Evolutionary conservation across 768 basidiomycete species (phyloP), one percentile per base, ranked within the genome.

Genomic region (Rubroboletus satanas): DNA sequence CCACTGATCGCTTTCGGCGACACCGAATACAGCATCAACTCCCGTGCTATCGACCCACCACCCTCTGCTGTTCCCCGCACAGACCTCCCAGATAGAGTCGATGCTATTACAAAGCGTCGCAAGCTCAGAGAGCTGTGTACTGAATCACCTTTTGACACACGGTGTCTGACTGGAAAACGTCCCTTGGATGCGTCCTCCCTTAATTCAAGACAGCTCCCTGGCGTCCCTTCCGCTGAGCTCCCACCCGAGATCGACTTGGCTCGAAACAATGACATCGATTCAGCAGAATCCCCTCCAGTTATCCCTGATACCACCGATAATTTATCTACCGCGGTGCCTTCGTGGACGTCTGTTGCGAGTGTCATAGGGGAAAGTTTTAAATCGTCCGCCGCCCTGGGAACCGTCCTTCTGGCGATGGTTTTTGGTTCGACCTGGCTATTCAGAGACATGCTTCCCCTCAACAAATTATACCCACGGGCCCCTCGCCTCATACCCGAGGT

Each of bases 1-100:
- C 96, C 95, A 0, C 77, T 98, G 10, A 87, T 96, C 55, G 83
- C 81, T 5, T 90, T 92, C 62, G 79, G 83, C 3, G 78, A 79
- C 56, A 73, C 73, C 7, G 73, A 75, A 47, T 67, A 74, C 32
- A 66, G 62, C 28, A 55, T 64, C 46, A 69, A 71, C 37, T 63
- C 62, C 2, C 67, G 59, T 50, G 57, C 62, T 35, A 75, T 74
- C 36, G 77, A 77, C 29, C 67, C 75, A 7, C 64, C 66, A 4
- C 70, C 72, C 23, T 73, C 74, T 32, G 67, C 65, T 18, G 45
- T 52, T 18, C 59, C 61, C 15, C 65, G 52, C 33, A 39, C 59
- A 14, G 78, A 79, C 39, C 58, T 76, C 3, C 76, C 74, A 1
- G 49, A 66, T n/a, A 71, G 73, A 18, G 62, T 83, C 28, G 81